phyloP scores from a whole-genome alignment of 139 green algal species.

The Tetradesmus lagerheimii region DNA sequence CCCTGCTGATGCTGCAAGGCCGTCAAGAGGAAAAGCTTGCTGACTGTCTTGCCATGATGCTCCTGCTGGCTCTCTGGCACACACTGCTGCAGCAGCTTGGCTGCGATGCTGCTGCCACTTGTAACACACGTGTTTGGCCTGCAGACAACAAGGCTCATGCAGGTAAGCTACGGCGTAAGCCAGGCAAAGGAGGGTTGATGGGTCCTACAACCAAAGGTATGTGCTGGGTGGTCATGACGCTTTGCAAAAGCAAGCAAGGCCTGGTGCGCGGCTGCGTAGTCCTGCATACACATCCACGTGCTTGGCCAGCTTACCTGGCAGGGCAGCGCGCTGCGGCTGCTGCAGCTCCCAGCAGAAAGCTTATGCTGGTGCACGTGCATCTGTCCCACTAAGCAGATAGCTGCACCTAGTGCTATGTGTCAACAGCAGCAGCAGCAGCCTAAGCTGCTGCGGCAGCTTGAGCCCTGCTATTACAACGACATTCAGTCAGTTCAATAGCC shows the following conservation, averaged over 20 bases:
- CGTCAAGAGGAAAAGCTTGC: not conserved
- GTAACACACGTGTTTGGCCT: not conserved
- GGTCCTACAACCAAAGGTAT: too few species aligned
- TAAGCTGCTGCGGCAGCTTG: not conserved
- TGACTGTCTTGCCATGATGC: not conserved
- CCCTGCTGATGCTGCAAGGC: not conserved
- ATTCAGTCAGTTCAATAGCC: too few species aligned
- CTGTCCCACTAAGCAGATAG: not conserved
- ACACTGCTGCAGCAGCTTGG: conserved; percentile 19
- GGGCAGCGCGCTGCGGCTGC: not conserved
- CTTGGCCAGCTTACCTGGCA: not conserved
- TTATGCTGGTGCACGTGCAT: not conserved
- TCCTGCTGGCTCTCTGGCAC: not conserved
- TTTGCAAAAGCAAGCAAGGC: not conserved
- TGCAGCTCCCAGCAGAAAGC: not conserved
- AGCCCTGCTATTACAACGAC: not conserved
- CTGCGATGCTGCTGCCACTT: not conserved
- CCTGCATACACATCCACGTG: not conserved
- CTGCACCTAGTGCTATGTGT: not conserved
- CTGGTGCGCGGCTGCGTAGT: not conserved
- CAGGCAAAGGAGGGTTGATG: too few species aligned
- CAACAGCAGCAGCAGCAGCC: not conserved
- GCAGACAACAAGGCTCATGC: not conserved
- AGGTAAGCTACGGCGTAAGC: too few species aligned
- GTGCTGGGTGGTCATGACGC: too few species aligned